Evolutionary conservation across 805 yeast species (phyloP).

Genomic region (Clavispora vitiphila): DNA sequence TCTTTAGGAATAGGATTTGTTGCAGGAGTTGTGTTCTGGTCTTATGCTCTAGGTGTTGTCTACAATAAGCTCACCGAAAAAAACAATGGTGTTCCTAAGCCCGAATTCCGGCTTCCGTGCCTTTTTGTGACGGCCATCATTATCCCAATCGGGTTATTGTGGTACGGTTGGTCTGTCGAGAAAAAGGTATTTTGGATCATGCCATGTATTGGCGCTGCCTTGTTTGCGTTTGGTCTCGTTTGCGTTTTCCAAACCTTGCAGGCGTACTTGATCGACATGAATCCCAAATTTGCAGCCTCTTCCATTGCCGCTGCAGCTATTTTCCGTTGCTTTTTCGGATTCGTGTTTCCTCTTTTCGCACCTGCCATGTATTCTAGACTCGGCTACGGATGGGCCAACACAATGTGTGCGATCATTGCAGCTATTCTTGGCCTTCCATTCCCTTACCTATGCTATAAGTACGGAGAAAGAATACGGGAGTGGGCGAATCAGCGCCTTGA

Average conservation of each 20-base stretch:
- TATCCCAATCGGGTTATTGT: slow-evolving; percentile 32
- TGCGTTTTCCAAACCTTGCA: slow-evolving; percentile 36
- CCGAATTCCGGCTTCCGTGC: slow-evolving; percentile 36
- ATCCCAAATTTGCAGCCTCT: slow-evolving; percentile 32
- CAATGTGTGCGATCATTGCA: slow-evolving; percentile 33
- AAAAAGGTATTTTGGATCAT: slow-evolving; percentile 33
- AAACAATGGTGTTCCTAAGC: slow-evolving; percentile 31
- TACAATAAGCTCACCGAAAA: slow-evolving; percentile 20
- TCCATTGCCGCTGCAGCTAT: slow-evolving; percentile 41
- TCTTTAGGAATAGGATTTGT: slow-evolving; percentile 36
- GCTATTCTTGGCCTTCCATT: slow-evolving; percentile 34
- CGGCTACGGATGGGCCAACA: slow-evolving; percentile 39
- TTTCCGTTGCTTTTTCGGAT: slow-evolving; percentile 35
- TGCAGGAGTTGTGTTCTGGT: slow-evolving; percentile 29
- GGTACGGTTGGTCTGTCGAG: slow-evolving; percentile 39
- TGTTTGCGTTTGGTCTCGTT: slow-evolving; percentile 33
- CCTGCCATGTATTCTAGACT: slow-evolving; percentile 28
- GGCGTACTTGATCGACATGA: slow-evolving; percentile 37
- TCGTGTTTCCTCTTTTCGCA: slow-evolving; percentile 35
- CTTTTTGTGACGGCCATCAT: slow-evolving; percentile 28
- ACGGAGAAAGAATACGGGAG: slow-evolving; percentile 31
- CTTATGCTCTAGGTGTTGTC: slow-evolving; percentile 21
- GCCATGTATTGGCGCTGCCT: slow-evolving; percentile 32
- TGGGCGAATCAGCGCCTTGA: slow-evolving; percentile 31
- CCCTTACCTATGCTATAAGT: slow-evolving; percentile 30